These are phyloP conservation scores for Antrodiella citrinella DNA, from an alignment of 768 basidiomycete species.

Conservation along the genomic window DNA sequence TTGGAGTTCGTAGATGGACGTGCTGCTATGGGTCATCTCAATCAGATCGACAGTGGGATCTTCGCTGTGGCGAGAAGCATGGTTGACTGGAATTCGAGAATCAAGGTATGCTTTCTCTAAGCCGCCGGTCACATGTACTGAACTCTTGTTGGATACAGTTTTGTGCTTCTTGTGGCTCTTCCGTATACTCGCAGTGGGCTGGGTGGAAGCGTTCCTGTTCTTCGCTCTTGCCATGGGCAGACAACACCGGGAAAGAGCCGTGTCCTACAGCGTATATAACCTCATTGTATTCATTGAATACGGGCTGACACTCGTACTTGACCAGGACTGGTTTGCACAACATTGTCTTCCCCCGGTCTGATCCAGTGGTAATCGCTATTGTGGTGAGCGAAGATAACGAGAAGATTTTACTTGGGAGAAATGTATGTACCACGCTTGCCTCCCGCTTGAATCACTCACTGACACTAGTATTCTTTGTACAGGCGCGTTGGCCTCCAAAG, in stretches of 20 bases:
- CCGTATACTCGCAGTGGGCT: conserved; percentile 79
- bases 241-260: conserved; percentile 48
- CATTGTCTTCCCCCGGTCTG: conserved; percentile 46
- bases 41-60: conserved; percentile 56
- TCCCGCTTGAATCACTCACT: not conserved
- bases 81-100: conserved; percentile 87
- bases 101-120: conserved; percentile 43
- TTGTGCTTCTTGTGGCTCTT: conserved; percentile 79
- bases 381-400: conserved; percentile 70
- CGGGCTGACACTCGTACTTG: too few species aligned
- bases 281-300: too few species aligned
- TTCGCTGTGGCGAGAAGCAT: conserved; percentile 72
- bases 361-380: conserved; percentile 88
- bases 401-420: conserved; percentile 76
- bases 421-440: conserved; percentile 35
- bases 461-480: not conserved
- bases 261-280: conserved; percentile 63
- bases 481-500: conserved; percentile 38
- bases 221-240: conserved; percentile 68
- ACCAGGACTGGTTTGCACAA: not conserved
- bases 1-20: conserved; percentile 61
- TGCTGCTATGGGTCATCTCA: conserved; percentile 43
- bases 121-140: not conserved
- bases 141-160: conserved; percentile 38
- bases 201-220: conserved; percentile 89